Conservation (phyloP, 306 rosid species). For the Arachis stenosperma region DNA sequence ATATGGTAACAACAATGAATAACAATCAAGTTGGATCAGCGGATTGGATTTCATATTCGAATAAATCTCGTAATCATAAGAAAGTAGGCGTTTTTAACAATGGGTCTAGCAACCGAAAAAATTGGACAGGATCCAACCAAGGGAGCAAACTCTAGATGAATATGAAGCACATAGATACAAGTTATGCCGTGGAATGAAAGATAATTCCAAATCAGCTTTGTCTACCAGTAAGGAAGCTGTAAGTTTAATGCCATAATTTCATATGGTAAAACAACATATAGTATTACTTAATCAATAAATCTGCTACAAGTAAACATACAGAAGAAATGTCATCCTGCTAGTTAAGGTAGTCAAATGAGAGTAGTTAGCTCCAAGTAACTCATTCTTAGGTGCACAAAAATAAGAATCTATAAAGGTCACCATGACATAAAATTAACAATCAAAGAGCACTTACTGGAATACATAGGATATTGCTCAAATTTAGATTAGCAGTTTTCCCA, state of each 20-base stretch:
- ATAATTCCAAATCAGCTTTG: background rate
- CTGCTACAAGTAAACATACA: slow-evolving; percentile 17
- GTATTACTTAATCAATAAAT: background rate
- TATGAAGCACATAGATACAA: background rate
- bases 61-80: too few relatives aligned
- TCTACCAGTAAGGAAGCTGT: too few relatives aligned
- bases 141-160: background rate
- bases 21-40: background rate
- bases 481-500: slow-evolving; percentile 21
- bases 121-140: too few relatives aligned
- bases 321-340: slow-evolving; percentile 14
- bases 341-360: slow-evolving; percentile 27
- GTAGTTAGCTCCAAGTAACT: slow-evolving; percentile 6
- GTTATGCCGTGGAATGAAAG: background rate
- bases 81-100: too few relatives aligned
- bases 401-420: slow-evolving; percentile 11
- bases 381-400: slow-evolving; percentile 1
- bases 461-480: slow-evolving; percentile 24
- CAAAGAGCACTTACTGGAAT: slow-evolving; percentile 2
- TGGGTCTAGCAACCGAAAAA: too few relatives aligned
- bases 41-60: too few relatives aligned
- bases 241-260: background rate
- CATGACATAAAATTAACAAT: slow-evolving; percentile 14
- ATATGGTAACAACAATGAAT: slow-evolving; percentile 2
- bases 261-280: background rate